A percentile compares a stretch with the other conserved stretches of the same genome.
Evolutionary conservation across 2,329 filamentous ascomycete genomes (phyloP).

Genomic region (Periconia sp.): DNA sequence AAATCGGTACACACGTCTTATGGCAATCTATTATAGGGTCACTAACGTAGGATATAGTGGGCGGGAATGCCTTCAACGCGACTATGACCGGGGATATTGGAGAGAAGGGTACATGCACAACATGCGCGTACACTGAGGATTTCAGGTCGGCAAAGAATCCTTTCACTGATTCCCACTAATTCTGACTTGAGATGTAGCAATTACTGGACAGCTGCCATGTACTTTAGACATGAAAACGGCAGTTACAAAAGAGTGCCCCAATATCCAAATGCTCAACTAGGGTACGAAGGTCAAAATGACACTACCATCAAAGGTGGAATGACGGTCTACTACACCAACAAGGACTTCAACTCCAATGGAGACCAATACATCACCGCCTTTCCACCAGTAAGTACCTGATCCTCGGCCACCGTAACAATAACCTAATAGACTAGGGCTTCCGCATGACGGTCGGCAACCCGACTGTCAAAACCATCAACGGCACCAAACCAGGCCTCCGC

Average conservation of each 20-base stretch:
- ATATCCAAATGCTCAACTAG: conserved; percentile 27
- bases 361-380: conserved; percentile 26
- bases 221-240: conserved; percentile 30
- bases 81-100: conserved; percentile 27
- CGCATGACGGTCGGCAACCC: conserved; percentile 38
- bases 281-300: conserved; percentile 15
- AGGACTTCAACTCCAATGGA: conserved; percentile 38
- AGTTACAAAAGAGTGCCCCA: conserved; percentile 24
- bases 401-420: too few relatives aligned
- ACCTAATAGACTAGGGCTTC: conserved; percentile 23
- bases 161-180: not conserved
- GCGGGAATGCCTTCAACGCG: conserved; percentile 23
- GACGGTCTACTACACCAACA: conserved; percentile 37
- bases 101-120: conserved; percentile 23
- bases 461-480: conserved; percentile 20
- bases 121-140: conserved; percentile 25
- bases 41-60: conserved; percentile 19
- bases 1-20: conserved; percentile 6
- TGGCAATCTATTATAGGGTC: not conserved
- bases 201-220: conserved; percentile 36
- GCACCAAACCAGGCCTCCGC: conserved; percentile 14
- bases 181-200: conserved; percentile 13
- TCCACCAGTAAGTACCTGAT: conserved; percentile 17
- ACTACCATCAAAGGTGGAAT: conserved; percentile 33
- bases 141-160: conserved; percentile 1